Evolutionary conservation across 371 early-diverging fungal species (phyloP).

Genomic region (Quaeritorhiza haematococci): DNA sequence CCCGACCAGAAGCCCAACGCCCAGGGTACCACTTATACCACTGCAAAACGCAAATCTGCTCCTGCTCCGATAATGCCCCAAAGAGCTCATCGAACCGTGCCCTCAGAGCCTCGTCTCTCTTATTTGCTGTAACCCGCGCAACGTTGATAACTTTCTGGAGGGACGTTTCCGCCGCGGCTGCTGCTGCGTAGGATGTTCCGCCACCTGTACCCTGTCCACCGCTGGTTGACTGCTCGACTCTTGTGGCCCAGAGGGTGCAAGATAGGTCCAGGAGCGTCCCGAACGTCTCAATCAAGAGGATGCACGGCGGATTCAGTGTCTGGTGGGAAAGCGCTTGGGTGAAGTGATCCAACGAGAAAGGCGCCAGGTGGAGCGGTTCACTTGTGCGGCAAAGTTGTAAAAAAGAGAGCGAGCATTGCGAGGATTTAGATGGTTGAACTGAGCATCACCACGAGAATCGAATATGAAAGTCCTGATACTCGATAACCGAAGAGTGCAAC

Average conservation of each 20-base stretch:
- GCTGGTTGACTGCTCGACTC: too few relatives aligned
- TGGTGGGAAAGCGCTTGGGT: slow-evolving; percentile 13
- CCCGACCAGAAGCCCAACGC: slow-evolving; percentile 16
- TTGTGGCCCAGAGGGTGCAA: not conserved
- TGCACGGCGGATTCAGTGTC: not conserved
- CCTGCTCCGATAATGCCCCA: slow-evolving; percentile 26
- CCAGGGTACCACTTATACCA: slow-evolving; percentile 46
- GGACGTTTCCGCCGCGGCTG: not conserved
- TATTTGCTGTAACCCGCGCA: not conserved
- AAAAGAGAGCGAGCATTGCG: too few relatives aligned
- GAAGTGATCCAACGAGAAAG: slow-evolving; percentile 33
- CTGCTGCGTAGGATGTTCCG: not conserved
- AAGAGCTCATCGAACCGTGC: slow-evolving; percentile 28
- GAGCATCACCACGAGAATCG: too few relatives aligned
- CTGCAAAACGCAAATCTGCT: slow-evolving; percentile 31
- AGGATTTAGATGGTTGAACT: too few relatives aligned
- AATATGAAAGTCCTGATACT: too few relatives aligned
- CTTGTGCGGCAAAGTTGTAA: too few relatives aligned
- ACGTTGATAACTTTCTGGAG: not conserved
- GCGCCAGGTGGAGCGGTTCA: slow-evolving; percentile 26
- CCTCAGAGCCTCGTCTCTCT: slow-evolving; percentile 1
- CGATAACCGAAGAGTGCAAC: too few relatives aligned
- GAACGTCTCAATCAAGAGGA: not conserved
- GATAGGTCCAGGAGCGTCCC: not conserved
- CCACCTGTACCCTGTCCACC: not conserved